Base-by-base conservation (phyloP, 805 yeast species). In the Metschnikowia continentalis region DNA sequence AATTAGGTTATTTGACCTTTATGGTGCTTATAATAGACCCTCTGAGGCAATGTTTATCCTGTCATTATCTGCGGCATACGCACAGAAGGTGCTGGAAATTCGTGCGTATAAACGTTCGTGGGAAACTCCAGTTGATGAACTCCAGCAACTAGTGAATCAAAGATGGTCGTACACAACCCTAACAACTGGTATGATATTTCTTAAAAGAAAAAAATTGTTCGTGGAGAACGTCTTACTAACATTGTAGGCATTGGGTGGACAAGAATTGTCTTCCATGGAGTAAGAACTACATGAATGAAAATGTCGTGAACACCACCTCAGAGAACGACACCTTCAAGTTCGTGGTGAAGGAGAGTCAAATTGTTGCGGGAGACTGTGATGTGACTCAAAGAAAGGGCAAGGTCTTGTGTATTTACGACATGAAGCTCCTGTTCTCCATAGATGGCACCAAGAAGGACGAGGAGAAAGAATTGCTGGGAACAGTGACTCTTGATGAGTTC, bases 301-400 rank as follows among this genome's bases (percentile, higher is more conserved):
- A 73, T 22, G 66, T 82, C 30, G 56, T 62, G 22, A 56, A 66
- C 51, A 65, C 69, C 17, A 30, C 55, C 15, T 56, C 57, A 37
- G 68, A 67, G 48, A 53, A 63, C 35, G 73, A 67, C 17, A 54
- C 44, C 2, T 54, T 57, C 47, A 57, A 47, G 20, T 57, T 68
- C 39, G 50, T 66, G 7, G 60, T 83, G 41, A 68, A 68, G 17
- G 61, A 74, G 2, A 69, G 84, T 3, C 70, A 66, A 23, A 64
- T 78, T 5, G 65, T 74, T 15, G 62, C 72, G 6, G 95, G 95
- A 20, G 94, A 88, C 65, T 86, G 94, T 59, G 88, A 87, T 60
- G 91, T 88, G 13, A 83, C 89, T 20, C 92, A 88, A 67, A 79
- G 95, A 71, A 88, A 88, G 67, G 92, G 92, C 7, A 85, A 83